phyloP scores from a whole-genome alignment of 495 filamentous ascomycete species.

The Tuber melanosporum region DNA sequence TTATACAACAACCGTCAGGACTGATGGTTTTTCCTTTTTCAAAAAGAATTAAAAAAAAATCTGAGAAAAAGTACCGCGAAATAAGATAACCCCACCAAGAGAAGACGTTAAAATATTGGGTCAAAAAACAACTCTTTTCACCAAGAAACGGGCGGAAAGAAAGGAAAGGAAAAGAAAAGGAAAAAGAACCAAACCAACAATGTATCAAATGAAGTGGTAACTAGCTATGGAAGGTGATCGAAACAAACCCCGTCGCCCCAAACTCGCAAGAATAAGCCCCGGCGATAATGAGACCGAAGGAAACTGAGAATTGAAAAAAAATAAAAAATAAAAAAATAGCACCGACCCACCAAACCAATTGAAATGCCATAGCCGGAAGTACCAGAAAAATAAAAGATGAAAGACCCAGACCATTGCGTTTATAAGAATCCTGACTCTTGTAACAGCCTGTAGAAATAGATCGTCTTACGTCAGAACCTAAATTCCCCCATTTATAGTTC shows the following conservation, averaged over 20 bases:
- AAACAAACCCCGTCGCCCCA: constrained; percentile 29
- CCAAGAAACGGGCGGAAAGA: background rate
- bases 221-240: constrained; percentile 1
- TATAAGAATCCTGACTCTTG: constrained; percentile 72
- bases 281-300: constrained; percentile 15
- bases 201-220: constrained; percentile 14
- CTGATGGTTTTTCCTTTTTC: background rate
- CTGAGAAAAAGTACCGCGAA: background rate
- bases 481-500: constrained; percentile 44
- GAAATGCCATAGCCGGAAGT: constrained; percentile 24
- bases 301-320: constrained; percentile 5
- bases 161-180: constrained; percentile 9
- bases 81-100: constrained; percentile 5
- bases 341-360: constrained; percentile 31
- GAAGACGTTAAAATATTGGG: background rate
- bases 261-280: constrained; percentile 24
- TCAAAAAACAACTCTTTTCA: background rate
- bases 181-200: constrained; percentile 30
- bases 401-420: constrained; percentile 32
- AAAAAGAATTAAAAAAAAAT: background rate
- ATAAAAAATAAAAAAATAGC: constrained; percentile 15
- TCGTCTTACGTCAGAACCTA: constrained; percentile 40
- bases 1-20: background rate
- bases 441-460: constrained; percentile 53
- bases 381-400: constrained; percentile 23